Evolutionary conservation across 352 stramenopile species (phyloP).

Genomic region (Phytophthora quininea): DNA sequence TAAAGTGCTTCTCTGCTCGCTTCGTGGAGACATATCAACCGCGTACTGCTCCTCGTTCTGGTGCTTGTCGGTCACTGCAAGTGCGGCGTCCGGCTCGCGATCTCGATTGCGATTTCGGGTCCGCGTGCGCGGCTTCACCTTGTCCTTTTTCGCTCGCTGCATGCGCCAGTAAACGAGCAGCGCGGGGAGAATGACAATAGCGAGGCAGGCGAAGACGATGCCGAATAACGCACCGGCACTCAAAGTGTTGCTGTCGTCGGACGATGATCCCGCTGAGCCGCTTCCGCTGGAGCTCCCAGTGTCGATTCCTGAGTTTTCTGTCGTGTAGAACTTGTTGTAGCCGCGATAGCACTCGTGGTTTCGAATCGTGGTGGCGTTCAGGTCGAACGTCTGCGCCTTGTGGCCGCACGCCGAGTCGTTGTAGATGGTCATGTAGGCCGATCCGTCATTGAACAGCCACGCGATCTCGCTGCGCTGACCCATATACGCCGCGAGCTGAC

Average conservation of each 20-base stretch:
- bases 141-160: constrained; percentile 23
- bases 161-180: constrained; percentile 35
- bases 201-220: constrained; percentile 35
- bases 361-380: constrained; percentile 29
- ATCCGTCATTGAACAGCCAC: constrained; percentile 39
- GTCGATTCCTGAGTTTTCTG: constrained; percentile 25
- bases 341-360: constrained; percentile 32
- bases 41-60: constrained; percentile 33
- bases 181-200: constrained; percentile 32
- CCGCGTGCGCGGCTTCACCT: constrained; percentile 1
- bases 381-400: constrained; percentile 34
- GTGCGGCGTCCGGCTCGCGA: constrained; percentile 17
- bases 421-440: constrained; percentile 49
- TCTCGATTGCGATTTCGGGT: constrained; percentile 1
- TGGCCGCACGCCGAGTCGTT: constrained; percentile 41
- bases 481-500: constrained; percentile 42
- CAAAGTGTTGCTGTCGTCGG: constrained; percentile 23
- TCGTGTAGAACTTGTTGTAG: constrained; percentile 47
- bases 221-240: constrained; percentile 30
- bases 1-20: constrained; percentile 22
- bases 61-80: constrained; percentile 39
- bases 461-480: constrained; percentile 40
- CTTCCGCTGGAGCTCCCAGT: constrained; percentile 9
- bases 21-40: constrained; percentile 31
- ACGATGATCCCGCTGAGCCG: constrained; percentile 9